Conservation (phyloP, 2,329 filamentous ascomycete species). For the Hypoxylon rubiginosum region DNA sequence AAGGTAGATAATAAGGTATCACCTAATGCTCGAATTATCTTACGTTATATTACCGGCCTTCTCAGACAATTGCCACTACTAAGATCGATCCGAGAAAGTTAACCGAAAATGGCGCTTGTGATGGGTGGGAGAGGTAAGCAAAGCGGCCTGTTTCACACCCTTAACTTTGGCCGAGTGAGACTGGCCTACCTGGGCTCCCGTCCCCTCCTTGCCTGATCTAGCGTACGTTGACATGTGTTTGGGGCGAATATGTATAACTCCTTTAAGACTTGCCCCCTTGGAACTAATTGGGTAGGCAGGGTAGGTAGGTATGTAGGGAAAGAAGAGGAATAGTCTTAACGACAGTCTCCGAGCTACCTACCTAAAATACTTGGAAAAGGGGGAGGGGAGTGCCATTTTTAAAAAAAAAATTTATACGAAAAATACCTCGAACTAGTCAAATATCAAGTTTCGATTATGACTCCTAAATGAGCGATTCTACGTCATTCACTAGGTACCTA, state of each 20-base stretch:
- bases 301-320: no score
- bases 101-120: background rate
- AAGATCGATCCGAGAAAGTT: background rate
- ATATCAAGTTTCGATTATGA: no score
- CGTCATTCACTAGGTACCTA: no score
- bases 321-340: no score
- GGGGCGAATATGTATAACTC: background rate
- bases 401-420: no score
- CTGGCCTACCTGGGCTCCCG: no score
- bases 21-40: background rate
- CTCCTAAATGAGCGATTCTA: no score
- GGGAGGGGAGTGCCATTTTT: no score
- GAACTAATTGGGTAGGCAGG: no score
- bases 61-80: background rate
- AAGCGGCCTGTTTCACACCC: background rate
- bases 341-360: background rate
- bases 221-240: background rate
- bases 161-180: no score
- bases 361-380: no score
- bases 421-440: no score
- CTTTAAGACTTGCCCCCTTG: background rate
- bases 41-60: background rate
- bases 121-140: background rate
- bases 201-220: background rate
- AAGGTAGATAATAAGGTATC: background rate